phyloP scores from a whole-genome alignment of 2,329 filamentous ascomycete genomes.

The Grosmannia penicillata region DNA sequence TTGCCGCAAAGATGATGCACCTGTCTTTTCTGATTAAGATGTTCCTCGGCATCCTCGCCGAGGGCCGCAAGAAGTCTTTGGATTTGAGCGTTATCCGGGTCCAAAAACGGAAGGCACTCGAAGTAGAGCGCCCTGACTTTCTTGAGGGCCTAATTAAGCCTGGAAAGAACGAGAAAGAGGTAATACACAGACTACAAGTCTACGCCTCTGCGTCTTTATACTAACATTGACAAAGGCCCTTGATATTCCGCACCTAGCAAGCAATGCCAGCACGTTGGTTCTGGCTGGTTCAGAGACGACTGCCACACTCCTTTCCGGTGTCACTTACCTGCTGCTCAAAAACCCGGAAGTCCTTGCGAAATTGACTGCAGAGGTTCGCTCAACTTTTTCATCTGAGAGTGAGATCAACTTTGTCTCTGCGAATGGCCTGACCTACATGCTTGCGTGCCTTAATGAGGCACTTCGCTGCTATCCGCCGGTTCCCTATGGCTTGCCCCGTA shows the following conservation, averaged over 20 bases:
- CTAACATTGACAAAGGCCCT: no score
- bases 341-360: slow-evolving; percentile 12
- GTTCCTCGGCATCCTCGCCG: background rate
- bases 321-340: slow-evolving; percentile 15
- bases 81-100: background rate
- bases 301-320: slow-evolving; percentile 22
- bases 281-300: slow-evolving; percentile 32
- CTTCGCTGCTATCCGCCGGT: slow-evolving; percentile 7
- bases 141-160: slow-evolving; percentile 12
- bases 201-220: no score
- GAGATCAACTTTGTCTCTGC: slow-evolving; percentile 13
- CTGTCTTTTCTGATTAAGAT: background rate
- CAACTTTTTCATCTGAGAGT: slow-evolving; percentile 11
- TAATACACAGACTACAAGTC: slow-evolving; percentile 9
- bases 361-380: slow-evolving; percentile 15
- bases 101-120: slow-evolving; percentile 10
- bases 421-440: slow-evolving; percentile 7
- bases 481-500: slow-evolving; percentile 9
- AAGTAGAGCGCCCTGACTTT: slow-evolving; percentile 13
- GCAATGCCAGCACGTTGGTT: slow-evolving; percentile 2
- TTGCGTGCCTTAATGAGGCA: slow-evolving; percentile 8
- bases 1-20: background rate
- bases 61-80: background rate
- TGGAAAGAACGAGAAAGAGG: no score
- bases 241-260: no score